Base-by-base conservation (phyloP, 2,329 filamentous ascomycete genomes). In the Arthrobotrys sinensis region DNA sequence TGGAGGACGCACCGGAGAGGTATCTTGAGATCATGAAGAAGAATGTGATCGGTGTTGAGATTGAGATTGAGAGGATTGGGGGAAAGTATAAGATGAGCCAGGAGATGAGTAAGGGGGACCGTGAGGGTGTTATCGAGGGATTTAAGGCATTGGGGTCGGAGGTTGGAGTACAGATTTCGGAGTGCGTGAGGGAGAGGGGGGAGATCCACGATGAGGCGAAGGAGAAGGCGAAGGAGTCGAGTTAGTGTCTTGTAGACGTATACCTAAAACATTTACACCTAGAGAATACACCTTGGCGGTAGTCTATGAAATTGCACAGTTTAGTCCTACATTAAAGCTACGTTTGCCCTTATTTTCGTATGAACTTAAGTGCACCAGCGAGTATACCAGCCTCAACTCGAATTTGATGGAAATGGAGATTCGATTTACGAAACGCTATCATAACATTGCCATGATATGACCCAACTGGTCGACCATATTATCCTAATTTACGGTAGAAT, bases 1-100 rank as follows among this genome's bases (percentile, higher is more conserved):
- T 91, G 0, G 81, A 84, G 0, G 89, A 91, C 71, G 89, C 90
- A 1, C 89, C 88, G 0, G 85, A 85, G 10, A 82, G 81, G 0
- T 92, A 90, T 82, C 82, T 91, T 6, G 85, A 88, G 6, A 80
- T 91, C 10, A 80, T 90, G 81, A 87, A 87, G 83, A 90, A 88
- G 84, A 86, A 84, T 46, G 89, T 91, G 52, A 86, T 90, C 36
- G 89, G 90, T 0, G 86, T 91, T 12, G 88, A 91, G 82, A 88
- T 91, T 48, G 83, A 84, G 48, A 86, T 91, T 70, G 85, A 86
- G 0, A 82, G 86, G 4, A 82, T 91, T 38, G 87, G 88, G 60
- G 89, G 90, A 11, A 91, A 90, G 84, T 90, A 88, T 80, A 91
- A 91, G 85, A 90, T 91, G 90, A 90, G 88, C 80, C 90, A 91